These are phyloP conservation scores for Penicillium robsamsonii DNA, from an alignment of 495 filamentous ascomycete genomes.

Conservation along the genomic window DNA sequence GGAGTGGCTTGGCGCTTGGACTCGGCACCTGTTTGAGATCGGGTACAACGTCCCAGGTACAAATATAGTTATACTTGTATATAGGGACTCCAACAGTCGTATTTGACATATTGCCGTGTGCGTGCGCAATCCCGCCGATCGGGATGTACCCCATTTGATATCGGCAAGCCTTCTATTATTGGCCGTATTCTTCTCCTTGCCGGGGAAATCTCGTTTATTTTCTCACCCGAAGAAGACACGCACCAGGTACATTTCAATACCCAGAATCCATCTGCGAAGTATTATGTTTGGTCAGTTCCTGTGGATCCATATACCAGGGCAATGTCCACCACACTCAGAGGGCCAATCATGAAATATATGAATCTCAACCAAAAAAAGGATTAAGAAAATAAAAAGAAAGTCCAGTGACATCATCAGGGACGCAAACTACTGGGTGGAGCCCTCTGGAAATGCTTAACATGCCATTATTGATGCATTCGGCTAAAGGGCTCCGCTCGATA, in stretches of 20 bases:
- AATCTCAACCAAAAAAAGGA: neutral
- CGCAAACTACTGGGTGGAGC: constrained; percentile 20
- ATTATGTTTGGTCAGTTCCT: constrained; percentile 1
- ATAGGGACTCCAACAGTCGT: neutral
- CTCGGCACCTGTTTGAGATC: constrained; percentile 2
- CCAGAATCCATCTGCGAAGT: neutral
- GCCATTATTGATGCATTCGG: constrained; percentile 37
- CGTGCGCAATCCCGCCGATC: constrained; percentile 6
- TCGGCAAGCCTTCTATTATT: constrained; percentile 1
- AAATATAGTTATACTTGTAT: too few relatives aligned
- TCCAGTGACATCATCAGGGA: constrained; percentile 29
- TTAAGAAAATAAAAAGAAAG: neutral
- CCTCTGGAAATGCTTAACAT: constrained; percentile 28
- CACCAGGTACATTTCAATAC: neutral
- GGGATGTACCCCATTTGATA: neutral
- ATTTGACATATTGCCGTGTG: neutral
- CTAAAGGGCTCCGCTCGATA: constrained; percentile 15
- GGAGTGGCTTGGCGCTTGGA: constrained; percentile 3
- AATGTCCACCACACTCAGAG: neutral
- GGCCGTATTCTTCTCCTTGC: neutral
- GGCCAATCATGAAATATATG: neutral
- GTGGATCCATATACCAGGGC: neutral
- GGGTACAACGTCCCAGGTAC: neutral
- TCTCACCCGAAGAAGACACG: neutral
- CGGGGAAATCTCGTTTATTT: neutral